Percentiles rank a stretch among this genome's conserved stretches.
Conservation (phyloP, 305 asterid genomes). For the Salvia sclarea region DNA sequence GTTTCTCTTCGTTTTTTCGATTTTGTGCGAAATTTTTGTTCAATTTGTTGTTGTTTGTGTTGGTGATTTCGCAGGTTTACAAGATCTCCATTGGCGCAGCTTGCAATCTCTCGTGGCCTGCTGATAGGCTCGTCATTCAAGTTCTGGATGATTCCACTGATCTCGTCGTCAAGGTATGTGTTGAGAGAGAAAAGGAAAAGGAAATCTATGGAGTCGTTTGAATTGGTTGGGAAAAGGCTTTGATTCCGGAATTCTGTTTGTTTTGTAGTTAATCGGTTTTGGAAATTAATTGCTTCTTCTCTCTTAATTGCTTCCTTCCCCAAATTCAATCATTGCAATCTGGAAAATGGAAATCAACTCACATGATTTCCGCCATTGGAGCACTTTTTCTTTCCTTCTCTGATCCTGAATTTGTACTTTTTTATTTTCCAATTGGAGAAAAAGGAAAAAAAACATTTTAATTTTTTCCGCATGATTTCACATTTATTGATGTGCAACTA, state of each 20-base stretch:
- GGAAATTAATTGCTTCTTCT: constrained; percentile 5
- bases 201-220: background rate
- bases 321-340: constrained; percentile 21
- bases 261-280: constrained; percentile 2
- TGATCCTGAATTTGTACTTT: background rate
- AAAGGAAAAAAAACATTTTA: no score
- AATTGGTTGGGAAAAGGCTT: background rate
- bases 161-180: constrained; percentile 55
- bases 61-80: constrained; percentile 57
- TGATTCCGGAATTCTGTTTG: constrained; percentile 27
- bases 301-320: background rate
- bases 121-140: constrained; percentile 78
- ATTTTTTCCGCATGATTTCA: background rate
- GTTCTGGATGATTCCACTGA: constrained; percentile 84
- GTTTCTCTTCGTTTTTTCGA: background rate
- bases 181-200: background rate
- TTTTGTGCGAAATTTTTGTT: no score
- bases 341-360: no score
- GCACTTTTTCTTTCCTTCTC: background rate
- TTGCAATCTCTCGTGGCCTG: constrained; percentile 80
- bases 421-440: background rate
- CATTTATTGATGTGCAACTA: constrained; percentile 19
- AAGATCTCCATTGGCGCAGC: constrained; percentile 88
- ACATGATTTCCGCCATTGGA: background rate
- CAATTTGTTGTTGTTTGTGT: background rate